A percentile compares a stretch with the other conserved stretches of the same genome.
phyloP scores from a whole-genome alignment of 2,329 filamentous ascomycete genomes.

The Xylariales sp. region DNA sequence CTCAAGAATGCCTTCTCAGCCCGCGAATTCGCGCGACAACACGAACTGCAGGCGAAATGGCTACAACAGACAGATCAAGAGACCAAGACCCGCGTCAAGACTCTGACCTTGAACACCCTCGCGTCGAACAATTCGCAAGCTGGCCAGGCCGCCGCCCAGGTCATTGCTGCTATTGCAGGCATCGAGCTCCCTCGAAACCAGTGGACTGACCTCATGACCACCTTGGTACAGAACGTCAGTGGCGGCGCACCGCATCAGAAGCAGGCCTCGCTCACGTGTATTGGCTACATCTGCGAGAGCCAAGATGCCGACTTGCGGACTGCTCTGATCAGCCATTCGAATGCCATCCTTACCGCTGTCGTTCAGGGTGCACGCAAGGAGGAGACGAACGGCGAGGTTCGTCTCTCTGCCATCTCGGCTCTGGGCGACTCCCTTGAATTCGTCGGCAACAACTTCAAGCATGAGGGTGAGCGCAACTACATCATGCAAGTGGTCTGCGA shows the following conservation, averaged over 20 bases:
- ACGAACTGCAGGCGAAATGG: slow-evolving; percentile 93
- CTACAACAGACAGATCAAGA: slow-evolving; percentile 73
- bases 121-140: slow-evolving; percentile 74
- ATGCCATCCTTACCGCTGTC: slow-evolving; percentile 95
- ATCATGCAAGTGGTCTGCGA: slow-evolving; percentile 99
- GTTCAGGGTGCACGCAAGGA: slow-evolving; percentile 97
- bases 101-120: slow-evolving; percentile 83
- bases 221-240: slow-evolving; percentile 88
- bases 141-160: slow-evolving; percentile 85
- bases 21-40: slow-evolving; percentile 81
- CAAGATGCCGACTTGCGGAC: slow-evolving; percentile 83
- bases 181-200: slow-evolving; percentile 92
- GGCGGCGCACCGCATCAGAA: slow-evolving; percentile 83
- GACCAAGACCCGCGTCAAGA: slow-evolving; percentile 84
- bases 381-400: slow-evolving; percentile 86
- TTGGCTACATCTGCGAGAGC: slow-evolving; percentile 97
- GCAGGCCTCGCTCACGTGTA: slow-evolving; percentile 90
- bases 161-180: slow-evolving; percentile 88
- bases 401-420: slow-evolving; percentile 86
- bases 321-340: slow-evolving; percentile 80
- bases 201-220: slow-evolving; percentile 88
- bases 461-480: slow-evolving; percentile 98
- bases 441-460: slow-evolving; percentile 96
- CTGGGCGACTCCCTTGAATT: slow-evolving; percentile 97
- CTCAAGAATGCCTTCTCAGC: slow-evolving; percentile 98